Evolutionary conservation across 768 basidiomycete genomes (phyloP).

Genomic region (Russula griseocarnosa): DNA sequence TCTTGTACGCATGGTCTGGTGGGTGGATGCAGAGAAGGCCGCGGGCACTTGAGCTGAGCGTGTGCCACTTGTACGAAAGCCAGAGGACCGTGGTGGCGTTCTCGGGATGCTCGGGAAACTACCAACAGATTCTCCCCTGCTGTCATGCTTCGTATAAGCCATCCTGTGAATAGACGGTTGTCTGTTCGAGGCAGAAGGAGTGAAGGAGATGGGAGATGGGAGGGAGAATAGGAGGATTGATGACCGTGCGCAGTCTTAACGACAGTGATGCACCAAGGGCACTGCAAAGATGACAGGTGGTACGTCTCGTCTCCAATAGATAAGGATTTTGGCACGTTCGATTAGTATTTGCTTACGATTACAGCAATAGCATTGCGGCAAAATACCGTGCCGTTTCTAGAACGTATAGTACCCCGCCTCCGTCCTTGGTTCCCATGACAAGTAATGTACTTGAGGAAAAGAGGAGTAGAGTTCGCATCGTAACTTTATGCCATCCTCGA

Average conservation of each 20-base stretch:
- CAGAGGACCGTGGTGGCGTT: not conserved
- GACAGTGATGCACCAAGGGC: not conserved
- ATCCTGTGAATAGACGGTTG: not conserved
- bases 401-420: not conserved
- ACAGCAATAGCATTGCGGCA: not conserved
- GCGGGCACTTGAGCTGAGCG: constrained; percentile 11
- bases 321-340: not conserved
- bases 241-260: constrained; percentile 2
- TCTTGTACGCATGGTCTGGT: not conserved
- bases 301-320: not conserved
- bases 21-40: constrained; percentile 7
- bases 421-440: constrained; percentile 14
- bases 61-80: constrained; percentile 5
- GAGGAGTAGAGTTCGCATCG: not conserved
- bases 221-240: not conserved
- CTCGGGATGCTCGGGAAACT: not conserved
- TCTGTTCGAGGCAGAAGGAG: not conserved
- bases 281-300: constrained; percentile 3
- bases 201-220: not conserved
- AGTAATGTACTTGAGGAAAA: not conserved
- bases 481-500: not conserved
- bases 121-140: not conserved
- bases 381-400: not conserved
- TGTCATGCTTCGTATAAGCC: not conserved
- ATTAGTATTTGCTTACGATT: not conserved